Percentiles rank a stretch among this genome's conserved stretches.
These are phyloP conservation scores for Cenchrus purpureus DNA, from an alignment of 176 grass and related monocot genomes.

Conservation along the genomic window DNA sequence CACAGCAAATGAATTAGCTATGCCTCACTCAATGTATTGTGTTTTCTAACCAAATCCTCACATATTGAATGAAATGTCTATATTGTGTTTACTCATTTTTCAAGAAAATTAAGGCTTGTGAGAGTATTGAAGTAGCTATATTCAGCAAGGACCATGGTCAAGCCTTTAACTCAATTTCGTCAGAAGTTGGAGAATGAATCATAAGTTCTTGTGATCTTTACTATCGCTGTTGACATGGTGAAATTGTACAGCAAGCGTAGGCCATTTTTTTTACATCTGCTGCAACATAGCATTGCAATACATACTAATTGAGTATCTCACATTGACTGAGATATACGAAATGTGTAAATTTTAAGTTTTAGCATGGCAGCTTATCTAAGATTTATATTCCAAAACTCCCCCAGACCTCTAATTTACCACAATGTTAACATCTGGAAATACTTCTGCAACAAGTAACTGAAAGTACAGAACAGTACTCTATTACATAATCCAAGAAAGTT, in stretches of 20 bases:
- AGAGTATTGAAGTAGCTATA: slow-evolving; percentile 1
- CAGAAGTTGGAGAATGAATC: neutral
- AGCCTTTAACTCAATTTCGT: neutral
- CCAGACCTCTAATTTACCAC: neutral
- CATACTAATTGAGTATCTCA: neutral
- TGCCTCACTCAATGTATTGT: neutral
- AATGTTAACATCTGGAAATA: neutral
- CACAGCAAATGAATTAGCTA: neutral
- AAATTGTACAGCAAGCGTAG: neutral
- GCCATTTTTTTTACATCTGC: neutral
- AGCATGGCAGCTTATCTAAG: neutral
- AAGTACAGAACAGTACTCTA: slow-evolving; percentile 11
- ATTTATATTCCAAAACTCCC: neutral
- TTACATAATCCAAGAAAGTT: neutral
- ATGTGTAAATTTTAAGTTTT: neutral
- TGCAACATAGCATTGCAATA: neutral
- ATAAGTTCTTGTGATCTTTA: neutral
- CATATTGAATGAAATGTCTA: neutral
- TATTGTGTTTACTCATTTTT: neutral
- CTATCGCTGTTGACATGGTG: neutral
- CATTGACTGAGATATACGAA: neutral
- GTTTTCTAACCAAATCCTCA: neutral
- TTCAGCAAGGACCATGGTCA: neutral
- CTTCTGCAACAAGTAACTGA: neutral
- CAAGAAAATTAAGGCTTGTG: neutral